phyloP scores from a whole-genome alignment of 1,284 basidiomycete genomes.

The Trametes hirsuta region DNA sequence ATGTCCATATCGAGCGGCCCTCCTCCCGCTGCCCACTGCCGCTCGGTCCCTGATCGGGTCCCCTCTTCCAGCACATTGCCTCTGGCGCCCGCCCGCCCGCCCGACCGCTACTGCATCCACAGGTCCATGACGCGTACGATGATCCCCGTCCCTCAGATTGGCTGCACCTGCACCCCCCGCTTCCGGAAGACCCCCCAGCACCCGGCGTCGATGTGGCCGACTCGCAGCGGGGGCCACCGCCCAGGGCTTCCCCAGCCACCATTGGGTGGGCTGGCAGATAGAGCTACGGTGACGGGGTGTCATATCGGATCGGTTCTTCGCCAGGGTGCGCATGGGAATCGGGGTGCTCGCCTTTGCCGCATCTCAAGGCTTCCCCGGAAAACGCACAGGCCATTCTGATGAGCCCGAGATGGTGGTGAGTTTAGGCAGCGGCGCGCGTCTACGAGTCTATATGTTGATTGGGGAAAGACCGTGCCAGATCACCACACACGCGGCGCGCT shows the following conservation, averaged over 20 bases:
- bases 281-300: background rate
- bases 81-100: no score
- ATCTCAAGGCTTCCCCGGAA: background rate
- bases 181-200: background rate
- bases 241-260: background rate
- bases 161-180: background rate
- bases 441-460: constrained; percentile 4
- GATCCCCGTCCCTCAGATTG: no score
- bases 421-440: constrained; percentile 11
- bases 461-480: constrained; percentile 2
- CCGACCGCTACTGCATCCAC: no score
- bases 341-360: background rate
- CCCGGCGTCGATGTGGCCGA: background rate
- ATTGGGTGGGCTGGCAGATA: background rate
- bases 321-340: background rate
- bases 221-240: background rate
- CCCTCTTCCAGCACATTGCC: background rate
- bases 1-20: constrained; percentile 4
- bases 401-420: constrained; percentile 7
- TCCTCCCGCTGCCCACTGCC: background rate
- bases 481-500: background rate
- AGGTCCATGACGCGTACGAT: no score
- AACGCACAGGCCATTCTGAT: background rate
- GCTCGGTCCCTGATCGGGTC: constrained; percentile 13
- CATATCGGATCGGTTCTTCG: background rate